Base-by-base conservation (phyloP, 495 filamentous ascomycete genomes). In the Penicillium steckii region DNA sequence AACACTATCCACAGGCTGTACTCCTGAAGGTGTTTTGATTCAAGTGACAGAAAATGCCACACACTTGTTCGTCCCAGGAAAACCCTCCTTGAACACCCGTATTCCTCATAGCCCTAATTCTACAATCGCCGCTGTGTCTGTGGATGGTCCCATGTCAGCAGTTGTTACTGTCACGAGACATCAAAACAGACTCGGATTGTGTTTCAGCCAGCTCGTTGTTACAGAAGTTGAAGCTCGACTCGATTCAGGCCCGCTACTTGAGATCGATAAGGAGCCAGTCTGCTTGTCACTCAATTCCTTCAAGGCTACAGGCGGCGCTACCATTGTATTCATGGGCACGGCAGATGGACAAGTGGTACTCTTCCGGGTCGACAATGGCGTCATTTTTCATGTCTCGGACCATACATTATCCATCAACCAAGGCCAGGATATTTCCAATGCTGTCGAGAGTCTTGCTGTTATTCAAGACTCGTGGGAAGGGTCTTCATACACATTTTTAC, bases 41-140 rank as follows among this genome's bases (percentile, higher is more conserved):
- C 86, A 88, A 56, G 63, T 88, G 17, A 86, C 85, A 3, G 62
- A 71, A n/a, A 64, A 64, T 17, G 74, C 67, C 25, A 71, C 81
- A 4, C 71, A 74, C 9, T 48, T 81, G 13, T 68, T 68, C 22
- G 50, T 59, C 8, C 59, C 59, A 18, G 43, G 46, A 15, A 60
- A 62, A 17, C n/a, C 52, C 2, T 27, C 44, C 19, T 45, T 48
- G n/a, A 64, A 55, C 45, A 54, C 45, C 38, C 50, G 30, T 9
- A 48, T 62, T 25, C 46, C 59, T 9, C 60, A 68, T 44, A 45
- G 44, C 4, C 35, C 50, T 4, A 44, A 47, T n/a, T 52, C 64
- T 44, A 49, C 22, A 29, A 50, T 72, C 15, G 43, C 65, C 1
- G 60, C 63, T 19, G 70, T 71, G 37, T 50, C 61, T 12, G 57